phyloP scores from a whole-genome alignment of 192 early-diverging fungal species.

The Borealophlyctis nickersoniae region DNA sequence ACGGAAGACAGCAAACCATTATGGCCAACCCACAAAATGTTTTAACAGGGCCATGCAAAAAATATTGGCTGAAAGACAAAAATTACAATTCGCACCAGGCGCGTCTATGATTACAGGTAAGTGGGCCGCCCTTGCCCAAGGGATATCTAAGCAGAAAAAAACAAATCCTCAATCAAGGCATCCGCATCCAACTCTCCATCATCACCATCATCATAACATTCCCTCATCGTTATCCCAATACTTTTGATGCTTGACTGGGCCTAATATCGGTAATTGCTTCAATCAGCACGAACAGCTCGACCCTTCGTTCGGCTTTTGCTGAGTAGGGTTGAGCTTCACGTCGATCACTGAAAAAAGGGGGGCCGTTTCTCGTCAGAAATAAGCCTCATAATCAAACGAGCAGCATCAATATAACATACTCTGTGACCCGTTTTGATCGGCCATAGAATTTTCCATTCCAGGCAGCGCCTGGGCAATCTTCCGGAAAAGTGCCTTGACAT shows the following conservation, averaged over 20 bases:
- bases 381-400: not conserved
- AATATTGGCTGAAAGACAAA: not conserved
- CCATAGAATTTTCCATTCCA: slow-evolving; percentile 62
- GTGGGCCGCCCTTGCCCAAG: not conserved
- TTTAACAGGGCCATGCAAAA: no score
- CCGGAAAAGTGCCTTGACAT: slow-evolving; percentile 96
- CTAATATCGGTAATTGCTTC: no score
- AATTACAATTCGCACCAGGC: not conserved
- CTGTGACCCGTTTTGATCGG: slow-evolving; percentile 16
- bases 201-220: no score
- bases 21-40: no score
- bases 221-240: no score
- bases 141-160: not conserved
- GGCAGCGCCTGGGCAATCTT: slow-evolving; percentile 93
- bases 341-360: slow-evolving; percentile 40
- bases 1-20: no score
- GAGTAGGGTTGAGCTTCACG: slow-evolving; percentile 39
- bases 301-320: slow-evolving; percentile 32
- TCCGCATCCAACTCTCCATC: no score
- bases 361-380: not conserved
- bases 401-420: slow-evolving; percentile 9
- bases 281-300: slow-evolving; percentile 45
- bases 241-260: no score
- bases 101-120: slow-evolving; percentile 1
- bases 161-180: not conserved